Percentiles rank a stretch among this genome's conserved stretches.
These are phyloP conservation scores for Sporothrix dimorphospora DNA, from an alignment of 2,329 filamentous ascomycete species.

Conservation along the genomic window DNA sequence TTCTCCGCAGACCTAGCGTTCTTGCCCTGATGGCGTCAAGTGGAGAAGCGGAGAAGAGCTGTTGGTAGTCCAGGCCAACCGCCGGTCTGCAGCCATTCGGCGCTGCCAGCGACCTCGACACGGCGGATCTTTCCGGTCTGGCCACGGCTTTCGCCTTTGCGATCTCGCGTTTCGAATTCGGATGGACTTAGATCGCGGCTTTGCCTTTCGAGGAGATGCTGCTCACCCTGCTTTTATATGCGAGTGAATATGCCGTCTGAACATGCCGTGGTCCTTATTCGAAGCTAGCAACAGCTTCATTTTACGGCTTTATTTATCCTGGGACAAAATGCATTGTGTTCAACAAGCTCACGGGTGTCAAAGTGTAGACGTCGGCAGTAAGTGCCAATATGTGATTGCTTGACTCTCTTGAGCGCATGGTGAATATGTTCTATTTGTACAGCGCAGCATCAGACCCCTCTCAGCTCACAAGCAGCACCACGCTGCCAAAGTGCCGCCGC, in stretches of 20 bases:
- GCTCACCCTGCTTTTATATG: not conserved
- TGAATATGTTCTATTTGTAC: not conserved
- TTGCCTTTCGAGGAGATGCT: not conserved
- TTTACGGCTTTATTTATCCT: not conserved
- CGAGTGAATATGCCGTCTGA: not conserved
- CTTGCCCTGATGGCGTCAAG: not conserved
- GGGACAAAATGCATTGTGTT: not conserved
- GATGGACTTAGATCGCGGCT: not conserved
- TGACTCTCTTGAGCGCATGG: not conserved
- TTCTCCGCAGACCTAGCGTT: not conserved
- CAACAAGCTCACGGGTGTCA: too few species aligned
- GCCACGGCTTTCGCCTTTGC: too few species aligned
- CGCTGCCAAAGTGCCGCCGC: slow-evolving; percentile 83
- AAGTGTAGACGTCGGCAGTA: too few species aligned
- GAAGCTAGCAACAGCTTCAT: not conserved
- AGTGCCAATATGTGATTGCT: not conserved
- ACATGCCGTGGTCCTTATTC: not conserved
- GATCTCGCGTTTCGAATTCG: not conserved
- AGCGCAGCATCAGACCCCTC: not conserved
- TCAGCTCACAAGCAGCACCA: slow-evolving; percentile 64
- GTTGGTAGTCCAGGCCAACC: not conserved
- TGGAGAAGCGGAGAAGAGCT: not conserved
- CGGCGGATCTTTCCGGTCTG: too few species aligned
- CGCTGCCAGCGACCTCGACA: too few species aligned
- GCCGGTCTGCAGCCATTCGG: too few species aligned